These are phyloP conservation scores for Leishmania guyanensis DNA, from an alignment of 208 protist genomes.

Conservation along the genomic window DNA sequence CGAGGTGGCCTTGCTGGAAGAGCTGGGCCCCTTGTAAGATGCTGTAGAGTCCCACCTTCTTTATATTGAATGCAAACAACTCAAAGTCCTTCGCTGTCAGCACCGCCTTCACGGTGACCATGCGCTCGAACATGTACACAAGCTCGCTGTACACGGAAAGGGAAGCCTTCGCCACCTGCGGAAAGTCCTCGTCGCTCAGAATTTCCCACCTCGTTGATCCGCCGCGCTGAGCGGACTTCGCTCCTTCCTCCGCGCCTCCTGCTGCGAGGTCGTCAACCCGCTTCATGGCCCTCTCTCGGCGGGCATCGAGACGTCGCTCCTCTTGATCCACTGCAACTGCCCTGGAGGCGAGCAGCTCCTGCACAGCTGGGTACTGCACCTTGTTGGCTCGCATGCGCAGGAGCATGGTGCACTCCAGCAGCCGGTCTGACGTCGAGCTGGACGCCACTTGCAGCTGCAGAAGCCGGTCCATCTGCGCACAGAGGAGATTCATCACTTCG, in stretches of 20 bases:
- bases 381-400: conserved; percentile 58
- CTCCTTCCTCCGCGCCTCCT: background rate
- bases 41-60: conserved; percentile 56
- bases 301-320: background rate
- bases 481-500: conserved; percentile 44
- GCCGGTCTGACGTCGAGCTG: conserved; percentile 23
- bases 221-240: background rate
- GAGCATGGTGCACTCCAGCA: conserved; percentile 75
- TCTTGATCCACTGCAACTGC: conserved; percentile 1
- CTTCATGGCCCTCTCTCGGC: background rate
- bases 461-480: conserved; percentile 50
- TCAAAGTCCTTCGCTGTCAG: conserved; percentile 35
- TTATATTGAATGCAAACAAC: conserved; percentile 36
- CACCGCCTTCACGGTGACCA: conserved; percentile 39
- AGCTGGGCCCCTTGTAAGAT: conserved; percentile 50
- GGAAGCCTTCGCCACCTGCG: conserved; percentile 29
- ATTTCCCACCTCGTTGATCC: conserved; percentile 23
- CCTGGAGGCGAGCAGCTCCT: conserved; percentile 43
- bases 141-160: conserved; percentile 65
- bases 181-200: conserved; percentile 22
- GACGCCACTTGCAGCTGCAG: conserved; percentile 43
- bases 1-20: conserved; percentile 47
- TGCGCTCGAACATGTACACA: conserved; percentile 64
- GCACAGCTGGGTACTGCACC: conserved; percentile 36
- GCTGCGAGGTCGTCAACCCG: background rate